Evolutionary conservation across 345 rosid species (phyloP).

Genomic region (Dovyalis caffra): DNA sequence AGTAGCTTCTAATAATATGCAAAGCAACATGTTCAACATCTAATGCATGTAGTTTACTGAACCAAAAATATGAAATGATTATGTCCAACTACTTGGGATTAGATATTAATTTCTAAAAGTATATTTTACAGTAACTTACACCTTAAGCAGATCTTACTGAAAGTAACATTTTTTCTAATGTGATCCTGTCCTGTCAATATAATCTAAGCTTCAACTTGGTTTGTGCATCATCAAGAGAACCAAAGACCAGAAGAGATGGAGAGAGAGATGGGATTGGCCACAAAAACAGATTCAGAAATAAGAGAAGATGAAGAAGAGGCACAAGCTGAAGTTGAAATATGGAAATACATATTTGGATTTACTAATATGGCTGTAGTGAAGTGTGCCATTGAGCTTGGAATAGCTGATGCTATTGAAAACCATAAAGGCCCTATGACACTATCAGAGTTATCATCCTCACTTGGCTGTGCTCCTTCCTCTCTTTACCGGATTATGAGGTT

Average conservation of each 20-base stretch:
- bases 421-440: constrained; percentile 47
- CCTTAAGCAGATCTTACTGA: too few species aligned
- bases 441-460: constrained; percentile 44
- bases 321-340: constrained; percentile 45
- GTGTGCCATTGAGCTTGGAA: constrained; percentile 76
- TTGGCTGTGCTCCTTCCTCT: constrained; percentile 44
- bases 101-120: too few species aligned
- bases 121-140: too few species aligned
- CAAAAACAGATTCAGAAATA: neutral
- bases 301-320: constrained; percentile 27
- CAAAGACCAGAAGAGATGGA: neutral
- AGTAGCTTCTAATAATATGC: too few species aligned
- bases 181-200: neutral
- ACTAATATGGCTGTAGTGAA: constrained; percentile 56
- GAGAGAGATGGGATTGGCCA: constrained; percentile 6
- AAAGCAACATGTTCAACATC: too few species aligned
- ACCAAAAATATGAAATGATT: too few species aligned
- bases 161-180: too few species aligned
- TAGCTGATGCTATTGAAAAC: constrained; percentile 59
- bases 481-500: constrained; percentile 68
- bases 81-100: too few species aligned
- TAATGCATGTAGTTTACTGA: too few species aligned
- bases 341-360: constrained; percentile 57
- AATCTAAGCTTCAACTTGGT: neutral
- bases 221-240: neutral